phyloP scores from a whole-genome alignment of 2,329 filamentous ascomycete genomes.

The Colletotrichum tamarilloi region DNA sequence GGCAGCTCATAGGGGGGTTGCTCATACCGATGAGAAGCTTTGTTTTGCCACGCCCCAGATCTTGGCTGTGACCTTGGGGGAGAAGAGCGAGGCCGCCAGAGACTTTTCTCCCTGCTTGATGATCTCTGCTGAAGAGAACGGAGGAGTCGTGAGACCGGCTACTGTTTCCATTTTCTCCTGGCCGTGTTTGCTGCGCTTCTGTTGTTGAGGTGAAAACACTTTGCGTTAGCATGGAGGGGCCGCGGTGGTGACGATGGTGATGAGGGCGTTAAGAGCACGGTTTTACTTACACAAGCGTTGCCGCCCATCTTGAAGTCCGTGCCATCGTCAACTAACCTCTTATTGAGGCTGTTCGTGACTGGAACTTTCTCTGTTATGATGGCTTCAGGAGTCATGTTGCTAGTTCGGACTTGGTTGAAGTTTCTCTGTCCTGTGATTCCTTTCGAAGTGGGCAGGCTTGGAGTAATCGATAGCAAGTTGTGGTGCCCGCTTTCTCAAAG shows the following conservation, averaged over 20 bases:
- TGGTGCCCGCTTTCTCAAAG: background rate
- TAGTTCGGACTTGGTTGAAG: background rate
- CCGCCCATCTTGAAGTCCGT: background rate
- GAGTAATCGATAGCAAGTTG: background rate
- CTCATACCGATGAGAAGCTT: slow-evolving; percentile 13
- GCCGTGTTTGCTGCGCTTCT: slow-evolving; percentile 13
- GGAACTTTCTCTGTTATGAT: background rate
- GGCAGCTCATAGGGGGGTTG: background rate
- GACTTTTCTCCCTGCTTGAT: background rate
- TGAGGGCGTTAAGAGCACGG: background rate
- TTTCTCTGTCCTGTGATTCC: background rate
- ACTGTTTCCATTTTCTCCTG: background rate
- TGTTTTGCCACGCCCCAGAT: slow-evolving; percentile 33
- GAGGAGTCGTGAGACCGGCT: slow-evolving; percentile 1
- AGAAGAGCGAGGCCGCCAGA: slow-evolving; percentile 18
- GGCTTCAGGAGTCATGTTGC: background rate
- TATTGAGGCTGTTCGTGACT: background rate
- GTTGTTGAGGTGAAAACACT: background rate
- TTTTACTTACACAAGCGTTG: background rate
- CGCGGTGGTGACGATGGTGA: too few species aligned
- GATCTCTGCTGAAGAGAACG: background rate
- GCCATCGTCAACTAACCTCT: background rate
- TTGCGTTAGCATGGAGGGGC: background rate
- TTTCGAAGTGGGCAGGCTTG: background rate
- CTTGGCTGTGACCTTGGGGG: slow-evolving; percentile 9